phyloP scores from a whole-genome alignment of 2,329 filamentous ascomycete genomes.

The Paecilomyces sp. region DNA sequence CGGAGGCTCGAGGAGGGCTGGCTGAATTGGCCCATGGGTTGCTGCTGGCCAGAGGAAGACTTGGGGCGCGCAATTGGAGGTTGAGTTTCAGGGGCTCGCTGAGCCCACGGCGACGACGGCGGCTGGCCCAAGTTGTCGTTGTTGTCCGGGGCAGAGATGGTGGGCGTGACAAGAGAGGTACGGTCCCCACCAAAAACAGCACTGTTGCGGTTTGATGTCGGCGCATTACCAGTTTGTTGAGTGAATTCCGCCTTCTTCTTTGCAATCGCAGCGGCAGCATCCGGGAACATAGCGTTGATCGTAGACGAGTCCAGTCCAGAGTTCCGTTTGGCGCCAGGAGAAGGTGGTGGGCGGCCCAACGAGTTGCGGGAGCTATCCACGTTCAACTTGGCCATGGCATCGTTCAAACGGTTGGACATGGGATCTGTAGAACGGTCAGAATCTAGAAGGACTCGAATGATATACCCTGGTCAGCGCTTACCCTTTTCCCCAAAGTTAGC shows the following conservation, averaged over 20 bases:
- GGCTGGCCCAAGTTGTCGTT: constrained; percentile 57
- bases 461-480: constrained; percentile 32
- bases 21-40: constrained; percentile 86
- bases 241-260: constrained; percentile 98
- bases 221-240: constrained; percentile 84
- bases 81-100: constrained; percentile 44
- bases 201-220: constrained; percentile 90
- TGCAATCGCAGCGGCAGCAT: constrained; percentile 95
- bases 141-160: constrained; percentile 63
- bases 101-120: constrained; percentile 75
- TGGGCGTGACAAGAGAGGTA: constrained; percentile 65
- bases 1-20: constrained; percentile 74
- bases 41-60: constrained; percentile 65
- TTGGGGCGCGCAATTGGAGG: constrained; percentile 61
- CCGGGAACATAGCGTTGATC: constrained; percentile 98
- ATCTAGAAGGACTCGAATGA: constrained; percentile 7
- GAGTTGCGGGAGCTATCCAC: constrained; percentile 84
- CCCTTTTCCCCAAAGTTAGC: constrained; percentile 92
- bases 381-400: constrained; percentile 93
- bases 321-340: constrained; percentile 76
- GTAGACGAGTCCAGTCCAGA: constrained; percentile 89
- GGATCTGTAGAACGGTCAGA: constrained; percentile 56
- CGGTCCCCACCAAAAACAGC: constrained; percentile 64
- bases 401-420: constrained; percentile 91
- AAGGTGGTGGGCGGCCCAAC: constrained; percentile 70